Evolutionary conservation across 495 filamentous ascomycete species (phyloP).

Genomic region (Podospora comata): DNA sequence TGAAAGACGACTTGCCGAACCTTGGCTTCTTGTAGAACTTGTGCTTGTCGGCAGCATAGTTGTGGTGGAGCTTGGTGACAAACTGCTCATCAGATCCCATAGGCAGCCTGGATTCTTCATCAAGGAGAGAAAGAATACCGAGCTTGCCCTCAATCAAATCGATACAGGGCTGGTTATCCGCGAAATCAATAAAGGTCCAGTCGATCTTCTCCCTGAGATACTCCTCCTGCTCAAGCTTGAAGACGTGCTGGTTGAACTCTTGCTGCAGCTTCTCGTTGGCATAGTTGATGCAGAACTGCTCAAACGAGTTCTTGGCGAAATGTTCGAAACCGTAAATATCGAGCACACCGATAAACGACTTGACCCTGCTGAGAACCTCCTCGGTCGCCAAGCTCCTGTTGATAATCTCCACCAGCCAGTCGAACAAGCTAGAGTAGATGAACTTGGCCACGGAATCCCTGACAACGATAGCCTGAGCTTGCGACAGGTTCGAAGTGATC

Average conservation of each 20-base stretch:
- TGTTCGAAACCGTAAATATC: constrained; percentile 99
- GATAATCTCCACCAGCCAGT: constrained; percentile 97
- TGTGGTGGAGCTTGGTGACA: constrained; percentile 94
- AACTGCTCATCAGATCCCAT: constrained; percentile 98
- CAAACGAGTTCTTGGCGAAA: constrained; percentile 99
- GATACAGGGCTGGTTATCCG: constrained; percentile 99
- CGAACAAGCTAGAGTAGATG: constrained; percentile 97
- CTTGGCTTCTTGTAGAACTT: constrained; percentile 98
- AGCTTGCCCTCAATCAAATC: constrained; percentile 97
- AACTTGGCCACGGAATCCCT: constrained; percentile 98
- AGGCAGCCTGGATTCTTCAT: constrained; percentile 93
- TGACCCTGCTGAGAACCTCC: constrained; percentile 74
- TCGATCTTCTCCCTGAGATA: constrained; percentile 96
- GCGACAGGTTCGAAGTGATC: constrained; percentile 92
- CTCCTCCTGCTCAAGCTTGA: constrained; percentile 98
- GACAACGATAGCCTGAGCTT: constrained; percentile 91
- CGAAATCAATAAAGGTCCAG: constrained; percentile 99
- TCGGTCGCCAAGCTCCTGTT: constrained; percentile 88
- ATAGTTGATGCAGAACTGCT: constrained; percentile 99
- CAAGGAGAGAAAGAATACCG: constrained; percentile 85
- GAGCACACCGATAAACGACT: constrained; percentile 96
- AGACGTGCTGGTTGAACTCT: constrained; percentile 99
- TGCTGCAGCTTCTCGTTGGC: constrained; percentile 99
- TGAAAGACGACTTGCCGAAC: constrained; percentile 97
- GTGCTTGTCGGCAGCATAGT: constrained; percentile 86